phyloP scores from a whole-genome alignment of 169 alveolate species.

The Plasmodium falciparum region DNA sequence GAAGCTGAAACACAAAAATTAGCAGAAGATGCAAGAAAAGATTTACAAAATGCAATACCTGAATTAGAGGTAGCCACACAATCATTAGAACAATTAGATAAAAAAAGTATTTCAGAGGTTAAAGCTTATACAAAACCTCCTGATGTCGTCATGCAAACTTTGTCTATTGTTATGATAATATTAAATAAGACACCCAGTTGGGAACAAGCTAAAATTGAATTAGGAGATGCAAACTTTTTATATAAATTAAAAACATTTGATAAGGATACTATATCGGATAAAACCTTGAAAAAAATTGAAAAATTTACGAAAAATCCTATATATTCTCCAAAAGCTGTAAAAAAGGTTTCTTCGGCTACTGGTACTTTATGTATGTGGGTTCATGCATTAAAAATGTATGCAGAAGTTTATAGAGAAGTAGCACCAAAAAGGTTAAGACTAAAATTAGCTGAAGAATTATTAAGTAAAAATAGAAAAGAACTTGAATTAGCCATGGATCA shows the following conservation, averaged over 20 bases:
- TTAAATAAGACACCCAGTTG: constrained; percentile 94
- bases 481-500: constrained; percentile 88
- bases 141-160: constrained; percentile 93
- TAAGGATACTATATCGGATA: constrained; percentile 92
- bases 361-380: constrained; percentile 97
- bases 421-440: constrained; percentile 97
- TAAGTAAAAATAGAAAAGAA: constrained; percentile 89
- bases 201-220: constrained; percentile 94
- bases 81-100: constrained; percentile 96
- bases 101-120: constrained; percentile 95
- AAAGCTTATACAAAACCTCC: constrained; percentile 93
- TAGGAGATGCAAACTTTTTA: constrained; percentile 94
- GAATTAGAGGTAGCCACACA: constrained; percentile 96
- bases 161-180: constrained; percentile 95
- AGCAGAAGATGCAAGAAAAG: constrained; percentile 96
- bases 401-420: constrained; percentile 95
- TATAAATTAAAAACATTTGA: constrained; percentile 91
- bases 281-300: constrained; percentile 90
- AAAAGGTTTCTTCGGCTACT: constrained; percentile 94
- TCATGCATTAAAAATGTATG: constrained; percentile 95
- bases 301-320: constrained; percentile 90
- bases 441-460: constrained; percentile 91
- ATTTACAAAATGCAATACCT: constrained; percentile 97
- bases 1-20: constrained; percentile 93
- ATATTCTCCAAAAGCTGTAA: constrained; percentile 92